A percentile compares a stretch with the other conserved stretches of the same genome.
These are phyloP conservation scores for Diaporthe australafricana DNA, from an alignment of 2,329 filamentous ascomycete species.

Conservation along the genomic window DNA sequence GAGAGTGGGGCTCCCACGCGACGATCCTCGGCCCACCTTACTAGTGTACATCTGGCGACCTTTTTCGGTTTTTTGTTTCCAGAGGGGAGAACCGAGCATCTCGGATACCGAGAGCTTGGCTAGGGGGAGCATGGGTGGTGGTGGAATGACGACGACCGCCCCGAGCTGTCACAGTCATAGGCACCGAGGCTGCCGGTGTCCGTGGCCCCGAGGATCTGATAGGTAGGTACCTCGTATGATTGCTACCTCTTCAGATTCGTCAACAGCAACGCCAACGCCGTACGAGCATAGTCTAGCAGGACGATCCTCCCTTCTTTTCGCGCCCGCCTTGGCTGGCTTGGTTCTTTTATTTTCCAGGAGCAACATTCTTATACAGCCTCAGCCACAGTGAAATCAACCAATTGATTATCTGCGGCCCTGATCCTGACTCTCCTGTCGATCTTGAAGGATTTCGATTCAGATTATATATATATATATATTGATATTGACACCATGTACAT, in stretches of 20 bases:
- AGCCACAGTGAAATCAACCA: neutral
- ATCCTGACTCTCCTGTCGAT: neutral
- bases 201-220: neutral
- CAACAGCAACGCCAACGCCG: neutral
- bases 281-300: neutral
- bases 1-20: conserved; percentile 20
- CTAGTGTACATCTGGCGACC: neutral
- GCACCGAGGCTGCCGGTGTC: neutral
- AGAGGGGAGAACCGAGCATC: neutral
- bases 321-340: neutral
- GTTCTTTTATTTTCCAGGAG: neutral
- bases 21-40: neutral
- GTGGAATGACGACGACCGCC: neutral
- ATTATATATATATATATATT: too few relatives aligned
- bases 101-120: neutral
- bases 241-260: neutral
- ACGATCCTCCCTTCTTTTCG: neutral
- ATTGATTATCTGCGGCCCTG: too few relatives aligned
- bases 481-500: too few relatives aligned
- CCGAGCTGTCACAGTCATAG: neutral
- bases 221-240: neutral
- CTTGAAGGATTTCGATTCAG: too few relatives aligned
- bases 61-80: neutral
- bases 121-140: neutral
- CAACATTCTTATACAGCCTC: neutral